Evolutionary conservation across 179 eudicot species (phyloP).

Genomic region (Beta lomatogona): DNA sequence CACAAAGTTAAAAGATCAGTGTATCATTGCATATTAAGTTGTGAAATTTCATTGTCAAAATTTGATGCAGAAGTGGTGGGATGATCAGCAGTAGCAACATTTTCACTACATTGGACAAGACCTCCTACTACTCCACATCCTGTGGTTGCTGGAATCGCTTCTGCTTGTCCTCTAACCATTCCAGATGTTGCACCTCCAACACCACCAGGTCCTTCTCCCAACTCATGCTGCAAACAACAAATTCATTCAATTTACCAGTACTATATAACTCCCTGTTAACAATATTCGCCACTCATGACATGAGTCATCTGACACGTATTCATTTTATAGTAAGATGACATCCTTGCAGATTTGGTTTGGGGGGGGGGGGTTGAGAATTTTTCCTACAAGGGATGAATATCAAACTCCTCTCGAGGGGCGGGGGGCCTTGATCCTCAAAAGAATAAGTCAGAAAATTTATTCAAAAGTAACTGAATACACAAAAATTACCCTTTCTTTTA

Average conservation of each 20-base stretch:
- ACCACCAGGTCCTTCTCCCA: slow-evolving; percentile 18
- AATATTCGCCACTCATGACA: too few relatives aligned
- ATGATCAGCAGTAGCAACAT: slow-evolving; percentile 24
- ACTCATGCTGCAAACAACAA: slow-evolving; percentile 11
- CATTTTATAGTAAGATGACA: too few relatives aligned
- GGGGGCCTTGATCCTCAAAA: too few relatives aligned
- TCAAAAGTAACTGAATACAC: too few relatives aligned
- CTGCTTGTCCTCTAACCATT: slow-evolving; percentile 26
- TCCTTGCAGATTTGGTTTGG: too few relatives aligned
- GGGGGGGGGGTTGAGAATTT: too few relatives aligned
- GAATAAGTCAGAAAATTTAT: too few relatives aligned
- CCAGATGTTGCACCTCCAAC: slow-evolving; percentile 19
- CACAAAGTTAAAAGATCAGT: background rate
- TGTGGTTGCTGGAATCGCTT: slow-evolving; percentile 9
- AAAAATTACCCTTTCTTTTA: too few relatives aligned
- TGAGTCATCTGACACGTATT: too few relatives aligned
- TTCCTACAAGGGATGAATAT: too few relatives aligned
- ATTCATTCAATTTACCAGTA: background rate
- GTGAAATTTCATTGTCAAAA: slow-evolving; percentile 30
- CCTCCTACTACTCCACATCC: background rate
- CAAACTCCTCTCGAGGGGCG: too few relatives aligned
- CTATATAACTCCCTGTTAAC: too few relatives aligned
- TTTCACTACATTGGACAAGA: slow-evolving; percentile 27
- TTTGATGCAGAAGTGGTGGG: slow-evolving; percentile 19
- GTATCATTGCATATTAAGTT: slow-evolving; percentile 25